A percentile compares a stretch with the other conserved stretches of the same genome.
Evolutionary conservation across 2,329 filamentous ascomycete genomes (phyloP).

Genomic region (Byssochlamys sp.): DNA sequence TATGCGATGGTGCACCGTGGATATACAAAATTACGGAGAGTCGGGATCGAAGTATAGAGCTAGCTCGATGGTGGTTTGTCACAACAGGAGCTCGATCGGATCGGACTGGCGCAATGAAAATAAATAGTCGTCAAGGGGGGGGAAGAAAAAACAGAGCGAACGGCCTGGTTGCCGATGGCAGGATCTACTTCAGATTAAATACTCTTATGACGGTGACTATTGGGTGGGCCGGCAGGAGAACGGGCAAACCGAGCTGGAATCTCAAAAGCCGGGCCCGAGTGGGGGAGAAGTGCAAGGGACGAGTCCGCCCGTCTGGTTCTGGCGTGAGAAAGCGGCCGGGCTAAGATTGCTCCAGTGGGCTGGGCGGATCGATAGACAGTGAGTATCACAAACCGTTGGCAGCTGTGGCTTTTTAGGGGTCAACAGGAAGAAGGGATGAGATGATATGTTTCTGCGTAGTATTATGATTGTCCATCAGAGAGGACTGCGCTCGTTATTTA

Average conservation of each 20-base stretch:
- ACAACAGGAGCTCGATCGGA: neutral
- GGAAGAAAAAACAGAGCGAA: conserved; percentile 1
- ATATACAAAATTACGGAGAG: neutral
- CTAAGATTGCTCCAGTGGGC: neutral
- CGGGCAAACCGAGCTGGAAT: neutral
- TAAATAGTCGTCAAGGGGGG: neutral
- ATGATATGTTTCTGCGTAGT: neutral
- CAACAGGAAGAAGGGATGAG: neutral
- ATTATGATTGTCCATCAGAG: neutral
- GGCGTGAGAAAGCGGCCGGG: neutral
- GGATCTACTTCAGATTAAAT: neutral
- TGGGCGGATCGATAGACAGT: neutral
- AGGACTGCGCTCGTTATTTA: neutral
- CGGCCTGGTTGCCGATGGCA: neutral
- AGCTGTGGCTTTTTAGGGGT: neutral
- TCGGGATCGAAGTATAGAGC: neutral
- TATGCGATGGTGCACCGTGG: neutral
- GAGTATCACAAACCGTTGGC: neutral
- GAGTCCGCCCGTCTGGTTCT: conserved; percentile 6
- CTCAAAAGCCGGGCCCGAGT: conserved; percentile 7
- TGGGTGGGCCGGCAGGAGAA: neutral
- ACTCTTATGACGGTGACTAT: neutral
- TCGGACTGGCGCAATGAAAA: neutral
- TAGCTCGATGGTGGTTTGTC: too few relatives aligned
- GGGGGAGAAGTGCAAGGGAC: conserved; percentile 9